Percentiles rank a stretch among this genome's conserved stretches.
phyloP scores from a whole-genome alignment of 441 rosid genomes.

The Euphorbia schlechtendalii region DNA sequence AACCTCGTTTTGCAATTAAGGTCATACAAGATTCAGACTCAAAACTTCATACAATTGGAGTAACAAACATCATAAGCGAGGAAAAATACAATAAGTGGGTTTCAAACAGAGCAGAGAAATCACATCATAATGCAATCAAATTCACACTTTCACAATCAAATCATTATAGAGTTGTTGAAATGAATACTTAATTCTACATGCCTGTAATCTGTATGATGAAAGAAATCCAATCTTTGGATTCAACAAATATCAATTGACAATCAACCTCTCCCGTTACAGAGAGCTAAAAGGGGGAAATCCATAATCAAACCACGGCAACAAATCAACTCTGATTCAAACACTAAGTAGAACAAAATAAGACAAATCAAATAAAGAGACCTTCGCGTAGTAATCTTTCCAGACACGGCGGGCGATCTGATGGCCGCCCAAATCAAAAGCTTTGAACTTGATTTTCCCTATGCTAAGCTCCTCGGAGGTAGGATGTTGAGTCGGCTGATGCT shows the following conservation, averaged over 20 bases:
- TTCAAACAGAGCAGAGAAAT: no score
- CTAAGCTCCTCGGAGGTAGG: conserved; percentile 89
- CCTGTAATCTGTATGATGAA: no score
- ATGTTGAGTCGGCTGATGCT: conserved; percentile 90
- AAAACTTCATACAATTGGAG: no score
- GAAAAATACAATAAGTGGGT: no score
- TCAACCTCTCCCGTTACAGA: no score
- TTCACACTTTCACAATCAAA: no score
- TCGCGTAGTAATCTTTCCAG: conserved; percentile 92
- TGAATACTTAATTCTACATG: no score
- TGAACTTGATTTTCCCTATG: conserved; percentile 85
- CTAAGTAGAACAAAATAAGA: not conserved
- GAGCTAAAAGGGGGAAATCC: not conserved
- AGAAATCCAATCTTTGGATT: not conserved
- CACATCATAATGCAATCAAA: no score
- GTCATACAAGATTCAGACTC: no score
- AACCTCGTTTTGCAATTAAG: no score
- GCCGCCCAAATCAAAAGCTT: conserved; percentile 93
- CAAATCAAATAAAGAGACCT: conserved; percentile 34
- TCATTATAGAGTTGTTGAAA: no score
- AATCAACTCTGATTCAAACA: not conserved
- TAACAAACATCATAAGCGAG: no score
- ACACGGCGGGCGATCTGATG: conserved; percentile 95
- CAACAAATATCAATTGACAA: not conserved
- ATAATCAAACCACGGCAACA: conserved; percentile 4